Evolutionary conservation across 225 moss, liverwort and hornwort species (phyloP).

Genomic region (Bryum argenteum): DNA sequence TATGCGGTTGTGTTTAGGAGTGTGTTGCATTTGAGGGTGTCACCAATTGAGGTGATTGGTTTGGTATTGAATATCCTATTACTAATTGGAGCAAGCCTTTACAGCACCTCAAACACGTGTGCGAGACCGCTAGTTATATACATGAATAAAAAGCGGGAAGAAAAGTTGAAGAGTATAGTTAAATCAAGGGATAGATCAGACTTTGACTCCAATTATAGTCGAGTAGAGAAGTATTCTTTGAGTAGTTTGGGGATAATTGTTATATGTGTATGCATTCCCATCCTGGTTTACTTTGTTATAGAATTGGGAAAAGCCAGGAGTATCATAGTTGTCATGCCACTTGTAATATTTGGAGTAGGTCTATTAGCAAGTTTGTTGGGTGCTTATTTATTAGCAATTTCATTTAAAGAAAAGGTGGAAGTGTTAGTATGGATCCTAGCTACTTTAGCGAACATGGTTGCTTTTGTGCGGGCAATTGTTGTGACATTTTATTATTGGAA

Average conservation of each 20-base stretch:
- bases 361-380: no score
- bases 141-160: not conserved
- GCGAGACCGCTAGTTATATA: not conserved
- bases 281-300: not conserved
- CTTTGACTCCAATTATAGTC: no score
- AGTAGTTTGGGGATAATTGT: not conserved
- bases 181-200: no score
- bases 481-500: not conserved
- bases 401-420: no score
- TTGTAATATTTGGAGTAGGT: not conserved
- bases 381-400: no score
- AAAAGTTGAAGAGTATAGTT: not conserved
- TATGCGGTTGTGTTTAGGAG: no score
- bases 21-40: fast-evolving
- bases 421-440: no score
- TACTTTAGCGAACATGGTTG: not conserved
- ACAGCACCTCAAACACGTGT: not conserved
- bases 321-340: not conserved
- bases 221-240: no score
- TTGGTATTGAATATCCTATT: not conserved
- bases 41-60: not conserved
- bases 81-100: not conserved
- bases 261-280: not conserved
- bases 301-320: not conserved
- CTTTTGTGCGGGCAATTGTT: not conserved